These are phyloP conservation scores for Rhododendron molle DNA, from an alignment of 148 eudicot species.

Conservation along the genomic window DNA sequence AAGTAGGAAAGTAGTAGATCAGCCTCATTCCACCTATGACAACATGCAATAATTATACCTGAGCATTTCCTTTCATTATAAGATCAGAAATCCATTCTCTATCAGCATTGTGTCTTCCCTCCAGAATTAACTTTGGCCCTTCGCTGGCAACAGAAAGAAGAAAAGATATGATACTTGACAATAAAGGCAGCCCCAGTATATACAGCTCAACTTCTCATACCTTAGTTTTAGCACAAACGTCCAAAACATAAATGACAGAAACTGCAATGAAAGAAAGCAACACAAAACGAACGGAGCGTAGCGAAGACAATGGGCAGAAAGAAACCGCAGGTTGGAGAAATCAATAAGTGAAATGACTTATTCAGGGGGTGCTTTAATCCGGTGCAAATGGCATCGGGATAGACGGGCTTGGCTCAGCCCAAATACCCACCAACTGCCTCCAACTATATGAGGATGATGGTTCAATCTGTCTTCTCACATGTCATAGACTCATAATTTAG, in stretches of 20 bases:
- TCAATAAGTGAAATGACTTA: neutral
- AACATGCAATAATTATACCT: constrained; percentile 32
- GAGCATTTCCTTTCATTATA: constrained; percentile 56
- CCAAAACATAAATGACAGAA: no score
- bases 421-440: neutral
- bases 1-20: constrained; percentile 1
- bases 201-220: neutral
- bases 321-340: neutral
- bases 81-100: constrained; percentile 76
- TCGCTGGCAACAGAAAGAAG: constrained; percentile 44
- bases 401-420: neutral
- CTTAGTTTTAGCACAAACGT: constrained; percentile 5
- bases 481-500: neutral
- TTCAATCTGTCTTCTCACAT: neutral
- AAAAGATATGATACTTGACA: constrained; percentile 12
- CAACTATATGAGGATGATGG: neutral
- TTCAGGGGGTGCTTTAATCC: neutral
- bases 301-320: neutral
- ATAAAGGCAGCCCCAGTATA: constrained; percentile 6
- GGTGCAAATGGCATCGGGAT: neutral
- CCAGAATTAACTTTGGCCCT: constrained; percentile 54
- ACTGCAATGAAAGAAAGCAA: no score
- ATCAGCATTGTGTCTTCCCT: constrained; percentile 96
- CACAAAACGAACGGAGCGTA: neutral
- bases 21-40: neutral